Percentiles rank a stretch among this genome's conserved stretches.
Evolutionary conservation across 306 rosid genomes (phyloP).

Genomic region (Cucurbita moschata): DNA sequence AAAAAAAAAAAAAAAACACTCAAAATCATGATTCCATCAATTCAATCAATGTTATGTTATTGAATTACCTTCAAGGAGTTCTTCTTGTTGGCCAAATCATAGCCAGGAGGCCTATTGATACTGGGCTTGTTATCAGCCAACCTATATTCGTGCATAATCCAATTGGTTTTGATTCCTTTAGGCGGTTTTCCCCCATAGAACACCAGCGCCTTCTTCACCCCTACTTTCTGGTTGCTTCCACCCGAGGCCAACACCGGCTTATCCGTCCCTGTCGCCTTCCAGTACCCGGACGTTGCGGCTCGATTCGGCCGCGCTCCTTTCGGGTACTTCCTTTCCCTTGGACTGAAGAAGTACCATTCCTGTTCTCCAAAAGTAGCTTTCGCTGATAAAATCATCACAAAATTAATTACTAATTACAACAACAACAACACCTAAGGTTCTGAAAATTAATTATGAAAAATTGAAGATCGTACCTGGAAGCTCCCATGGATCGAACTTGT

Average conservation of each 20-base stretch:
- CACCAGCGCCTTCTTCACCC: constrained; percentile 62
- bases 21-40: background rate
- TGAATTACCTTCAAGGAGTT: constrained; percentile 51
- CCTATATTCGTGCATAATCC: constrained; percentile 77
- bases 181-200: constrained; percentile 74
- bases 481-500: constrained; percentile 73
- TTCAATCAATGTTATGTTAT: background rate
- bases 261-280: constrained; percentile 72
- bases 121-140: constrained; percentile 41
- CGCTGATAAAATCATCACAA: constrained; percentile 14
- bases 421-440: too few relatives aligned
- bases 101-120: constrained; percentile 44
- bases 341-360: constrained; percentile 69
- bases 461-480: constrained; percentile 31
- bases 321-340: constrained; percentile 63
- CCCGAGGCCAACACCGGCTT: constrained; percentile 42
- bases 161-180: constrained; percentile 59
- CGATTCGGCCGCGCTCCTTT: constrained; percentile 65
- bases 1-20: background rate
- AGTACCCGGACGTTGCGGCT: constrained; percentile 64
- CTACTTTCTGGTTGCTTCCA: constrained; percentile 42
- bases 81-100: constrained; percentile 55
- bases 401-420: too few relatives aligned
- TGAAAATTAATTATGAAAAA: too few relatives aligned
- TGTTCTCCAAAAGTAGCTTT: constrained; percentile 67